Base-by-base conservation (phyloP, 202 grass and related monocot genomes). In the Setaria viridis region DNA sequence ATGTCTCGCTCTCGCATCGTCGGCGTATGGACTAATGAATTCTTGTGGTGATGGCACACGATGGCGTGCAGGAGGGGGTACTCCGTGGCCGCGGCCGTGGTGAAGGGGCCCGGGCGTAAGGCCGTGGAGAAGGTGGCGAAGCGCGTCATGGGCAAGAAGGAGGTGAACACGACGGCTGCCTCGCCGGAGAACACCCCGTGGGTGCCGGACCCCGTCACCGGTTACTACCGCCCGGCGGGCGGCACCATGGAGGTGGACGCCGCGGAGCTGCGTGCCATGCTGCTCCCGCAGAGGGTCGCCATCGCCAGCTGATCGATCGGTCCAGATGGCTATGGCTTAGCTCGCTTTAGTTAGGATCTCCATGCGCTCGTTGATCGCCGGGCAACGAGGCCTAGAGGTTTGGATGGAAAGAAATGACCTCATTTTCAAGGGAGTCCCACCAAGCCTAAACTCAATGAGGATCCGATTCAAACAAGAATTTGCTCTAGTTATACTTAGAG, bases 121-220 rank as follows among this genome's bases (percentile, higher is more conserved):
- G 33, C 76, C 13, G 80, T 79, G 9, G 81, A 85, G 79, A 86
- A 82, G 81, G 53, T 70, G 39, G 79, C 19, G 15, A 81, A 72
- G 47, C 67, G 62, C 15, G 64, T 70, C 0, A 77, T 74, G 82
- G 69, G 51, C 21, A 85, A 81, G 87, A 62, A 77, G 35, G 80
- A 55, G 6, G 39, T 20, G 59, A 76, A 47, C 70, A 67, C 49
- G 0, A 53, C 34, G 0, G 42, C 62, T 4, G 29, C 42, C 9
- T 13, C 34, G 3, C 55, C 45, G n/a, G 83, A 70, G 83, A 82
- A 89, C 70, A 17, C 80, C 5, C 15, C 88, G 12, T 95, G 91
- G 93, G 78, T 89, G 62, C 91, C 91, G 13, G 93, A 95, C 85
- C 93, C 86, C 32, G 82, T 73, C 37, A 95, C 88, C 11, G 91